Conservation (phyloP, 371 early-diverging fungal species). For the Nematocida sp. region DNA sequence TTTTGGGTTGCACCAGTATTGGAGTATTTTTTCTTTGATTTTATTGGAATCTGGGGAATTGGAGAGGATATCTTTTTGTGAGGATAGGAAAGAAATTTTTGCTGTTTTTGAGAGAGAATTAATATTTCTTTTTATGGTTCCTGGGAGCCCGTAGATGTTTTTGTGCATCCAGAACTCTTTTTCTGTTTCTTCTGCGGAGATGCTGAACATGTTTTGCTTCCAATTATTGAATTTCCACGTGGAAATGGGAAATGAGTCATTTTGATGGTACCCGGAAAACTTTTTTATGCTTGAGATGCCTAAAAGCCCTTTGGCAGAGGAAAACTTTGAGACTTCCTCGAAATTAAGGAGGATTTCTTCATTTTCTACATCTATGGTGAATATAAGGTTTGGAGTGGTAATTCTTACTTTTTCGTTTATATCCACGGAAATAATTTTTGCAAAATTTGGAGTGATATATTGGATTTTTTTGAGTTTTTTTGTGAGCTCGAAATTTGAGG, state of each 20-base stretch:
- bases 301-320: background rate
- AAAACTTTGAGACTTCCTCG: background rate
- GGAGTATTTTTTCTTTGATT: background rate
- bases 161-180: background rate
- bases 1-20: conserved; percentile 8
- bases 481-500: background rate
- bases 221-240: conserved; percentile 9
- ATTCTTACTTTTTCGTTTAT: background rate
- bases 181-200: too few relatives aligned
- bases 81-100: background rate
- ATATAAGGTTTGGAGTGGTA: conserved; percentile 8
- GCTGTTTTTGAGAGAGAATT: background rate
- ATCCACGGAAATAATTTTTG: background rate
- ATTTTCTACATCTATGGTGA: background rate
- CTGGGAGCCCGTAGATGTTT: conserved; percentile 14
- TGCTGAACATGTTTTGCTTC: background rate
- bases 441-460: background rate
- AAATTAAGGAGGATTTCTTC: background rate
- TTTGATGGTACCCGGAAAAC: background rate
- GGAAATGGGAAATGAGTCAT: background rate
- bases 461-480: background rate
- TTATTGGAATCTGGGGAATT: background rate
- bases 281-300: background rate
- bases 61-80: background rate
- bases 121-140: background rate